These are phyloP conservation scores for Ceratobasidium sp. DNA, from an alignment of 1,284 basidiomycete genomes.

Conservation along the genomic window DNA sequence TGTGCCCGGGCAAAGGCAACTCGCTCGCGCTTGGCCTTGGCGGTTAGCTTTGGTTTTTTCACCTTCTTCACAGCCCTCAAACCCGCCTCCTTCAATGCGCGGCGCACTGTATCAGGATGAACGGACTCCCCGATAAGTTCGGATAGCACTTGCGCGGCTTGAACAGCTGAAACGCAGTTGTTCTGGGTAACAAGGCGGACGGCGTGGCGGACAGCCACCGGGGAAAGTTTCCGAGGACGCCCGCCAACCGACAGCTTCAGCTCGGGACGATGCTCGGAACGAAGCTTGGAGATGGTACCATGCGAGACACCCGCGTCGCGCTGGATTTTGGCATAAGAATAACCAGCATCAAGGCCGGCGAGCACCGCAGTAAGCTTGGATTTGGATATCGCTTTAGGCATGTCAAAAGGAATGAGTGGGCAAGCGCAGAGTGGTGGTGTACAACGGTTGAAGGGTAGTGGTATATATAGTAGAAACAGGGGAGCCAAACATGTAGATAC, in stretches of 20 bases:
- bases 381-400: not conserved
- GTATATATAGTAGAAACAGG: not conserved
- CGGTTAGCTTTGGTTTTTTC: constrained; percentile 28
- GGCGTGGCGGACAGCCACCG: not conserved
- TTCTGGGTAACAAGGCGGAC: constrained; percentile 28
- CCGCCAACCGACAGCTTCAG: not conserved
- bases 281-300: not conserved
- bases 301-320: not conserved
- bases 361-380: not conserved
- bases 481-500: not conserved
- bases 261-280: not conserved
- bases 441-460: not conserved
- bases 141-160: constrained; percentile 12
- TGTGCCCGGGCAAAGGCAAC: constrained; percentile 34
- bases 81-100: constrained; percentile 17
- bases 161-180: not conserved
- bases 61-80: constrained; percentile 21
- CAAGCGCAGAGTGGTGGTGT: not conserved
- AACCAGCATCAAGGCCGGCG: not conserved
- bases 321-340: not conserved
- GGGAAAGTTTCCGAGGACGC: constrained; percentile 31
- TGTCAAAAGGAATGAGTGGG: not conserved
- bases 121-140: constrained; percentile 22
- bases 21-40: not conserved
- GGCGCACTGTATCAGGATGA: constrained; percentile 4